These are phyloP conservation scores for Suillus ampliporus DNA, from an alignment of 768 basidiomycete species.

Conservation along the genomic window DNA sequence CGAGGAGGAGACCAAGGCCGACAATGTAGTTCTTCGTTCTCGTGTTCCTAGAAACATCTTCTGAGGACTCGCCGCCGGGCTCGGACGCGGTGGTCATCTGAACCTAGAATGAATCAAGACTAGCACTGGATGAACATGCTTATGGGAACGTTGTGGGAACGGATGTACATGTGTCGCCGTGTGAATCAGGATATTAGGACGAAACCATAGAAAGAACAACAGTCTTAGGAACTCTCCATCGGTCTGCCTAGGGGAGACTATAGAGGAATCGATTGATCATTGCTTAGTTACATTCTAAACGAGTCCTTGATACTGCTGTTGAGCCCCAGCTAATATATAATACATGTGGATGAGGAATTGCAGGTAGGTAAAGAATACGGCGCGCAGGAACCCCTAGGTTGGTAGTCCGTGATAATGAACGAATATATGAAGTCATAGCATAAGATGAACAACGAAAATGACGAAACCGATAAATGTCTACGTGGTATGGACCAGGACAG, in stretches of 20 bases:
- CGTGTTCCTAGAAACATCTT: conserved; percentile 10
- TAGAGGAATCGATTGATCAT: background rate
- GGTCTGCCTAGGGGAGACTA: too few species aligned
- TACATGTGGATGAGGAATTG: background rate
- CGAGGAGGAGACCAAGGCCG: conserved; percentile 71
- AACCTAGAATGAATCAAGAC: background rate
- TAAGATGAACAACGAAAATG: background rate
- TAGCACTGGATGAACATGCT: background rate
- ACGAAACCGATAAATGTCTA: background rate
- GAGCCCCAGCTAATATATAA: background rate
- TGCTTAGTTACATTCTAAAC: background rate
- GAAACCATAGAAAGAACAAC: too few species aligned
- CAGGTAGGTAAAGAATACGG: background rate
- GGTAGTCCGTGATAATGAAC: background rate
- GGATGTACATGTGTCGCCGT: background rate
- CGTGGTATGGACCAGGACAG: background rate
- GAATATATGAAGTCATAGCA: background rate
- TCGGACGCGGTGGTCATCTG: conserved; percentile 25
- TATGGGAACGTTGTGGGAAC: background rate
- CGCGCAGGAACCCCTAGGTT: background rate
- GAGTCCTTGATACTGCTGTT: background rate
- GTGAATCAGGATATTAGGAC: background rate
- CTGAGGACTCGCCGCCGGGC: conserved; percentile 21
- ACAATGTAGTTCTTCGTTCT: conserved; percentile 47
- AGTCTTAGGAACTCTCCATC: too few species aligned